These are phyloP conservation scores for Talaromyces atroroseus DNA, from an alignment of 2,329 filamentous ascomycete genomes.

Conservation along the genomic window DNA sequence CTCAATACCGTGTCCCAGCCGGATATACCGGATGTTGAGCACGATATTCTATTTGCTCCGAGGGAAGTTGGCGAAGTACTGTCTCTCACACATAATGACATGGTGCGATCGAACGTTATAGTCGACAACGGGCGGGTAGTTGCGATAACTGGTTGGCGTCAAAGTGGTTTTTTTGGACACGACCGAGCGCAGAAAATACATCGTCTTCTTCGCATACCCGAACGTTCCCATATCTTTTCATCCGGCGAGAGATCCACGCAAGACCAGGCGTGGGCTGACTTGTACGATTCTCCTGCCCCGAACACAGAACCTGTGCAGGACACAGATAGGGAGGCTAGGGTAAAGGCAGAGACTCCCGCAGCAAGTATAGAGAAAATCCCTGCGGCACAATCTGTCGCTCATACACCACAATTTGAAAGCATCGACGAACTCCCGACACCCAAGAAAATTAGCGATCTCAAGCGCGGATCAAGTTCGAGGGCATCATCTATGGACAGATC, in stretches of 20 bases:
- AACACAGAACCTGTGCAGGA: conserved; percentile 10
- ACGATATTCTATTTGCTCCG: conserved; percentile 29
- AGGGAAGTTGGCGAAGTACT: conserved; percentile 23
- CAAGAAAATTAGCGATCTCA: conserved; percentile 36
- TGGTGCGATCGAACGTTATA: conserved; percentile 34
- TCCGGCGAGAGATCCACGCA: conserved; percentile 16
- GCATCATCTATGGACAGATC: conserved; percentile 36
- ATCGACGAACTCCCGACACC: conserved; percentile 31
- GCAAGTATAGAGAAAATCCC: conserved; percentile 28
- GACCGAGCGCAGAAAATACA: conserved; percentile 31
- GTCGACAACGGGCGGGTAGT: conserved; percentile 33
- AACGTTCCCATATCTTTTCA: conserved; percentile 14
- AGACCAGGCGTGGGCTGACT: conserved; percentile 28
- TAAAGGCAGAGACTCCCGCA: conserved; percentile 31
- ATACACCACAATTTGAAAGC: conserved; percentile 16
- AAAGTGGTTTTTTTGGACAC: conserved; percentile 36
- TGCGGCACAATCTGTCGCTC: conserved; percentile 20
- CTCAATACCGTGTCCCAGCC: conserved; percentile 27
- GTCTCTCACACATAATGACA: conserved; percentile 33
- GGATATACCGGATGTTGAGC: conserved; percentile 22
- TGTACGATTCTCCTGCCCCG: conserved; percentile 28
- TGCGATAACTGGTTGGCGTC: conserved; percentile 35
- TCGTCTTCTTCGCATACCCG: conserved; percentile 25
- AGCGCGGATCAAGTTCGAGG: conserved; percentile 30
- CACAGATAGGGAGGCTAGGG: conserved; percentile 17